Evolutionary conservation across 805 yeast genomes (phyloP).

Genomic region (Yamadazyma ubonensis): DNA sequence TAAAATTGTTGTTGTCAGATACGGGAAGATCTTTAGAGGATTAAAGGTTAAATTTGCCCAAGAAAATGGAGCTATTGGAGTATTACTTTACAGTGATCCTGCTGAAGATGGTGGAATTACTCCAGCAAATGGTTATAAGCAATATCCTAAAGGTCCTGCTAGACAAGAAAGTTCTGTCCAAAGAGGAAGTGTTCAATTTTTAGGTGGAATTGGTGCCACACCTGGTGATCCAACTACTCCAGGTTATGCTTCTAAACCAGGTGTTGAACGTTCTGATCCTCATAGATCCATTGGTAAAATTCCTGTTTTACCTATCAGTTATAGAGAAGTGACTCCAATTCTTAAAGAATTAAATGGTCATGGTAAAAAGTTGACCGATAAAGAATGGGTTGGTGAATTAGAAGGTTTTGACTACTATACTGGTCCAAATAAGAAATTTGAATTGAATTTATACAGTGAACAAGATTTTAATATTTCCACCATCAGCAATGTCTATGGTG

Average conservation of each 20-base stretch:
- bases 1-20: slow-evolving; percentile 60
- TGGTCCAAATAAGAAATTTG: slow-evolving; percentile 37
- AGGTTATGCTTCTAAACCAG: slow-evolving; percentile 58
- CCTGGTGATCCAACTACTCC: slow-evolving; percentile 84
- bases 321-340: slow-evolving; percentile 45
- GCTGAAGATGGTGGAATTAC: slow-evolving; percentile 60
- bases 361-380: slow-evolving; percentile 29
- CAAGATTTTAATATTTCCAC: slow-evolving; percentile 42
- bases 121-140: slow-evolving; percentile 50
- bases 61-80: slow-evolving; percentile 60
- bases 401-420: slow-evolving; percentile 39
- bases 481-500: slow-evolving; percentile 44
- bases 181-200: slow-evolving; percentile 58
- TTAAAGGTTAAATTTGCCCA: slow-evolving; percentile 63
- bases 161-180: slow-evolving; percentile 61
- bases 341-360: slow-evolving; percentile 40
- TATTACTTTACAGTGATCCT: slow-evolving; percentile 56
- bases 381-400: slow-evolving; percentile 40
- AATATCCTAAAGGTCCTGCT: slow-evolving; percentile 66
- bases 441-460: slow-evolving; percentile 41
- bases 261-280: slow-evolving; percentile 35
- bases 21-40: slow-evolving; percentile 52
- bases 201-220: slow-evolving; percentile 47
- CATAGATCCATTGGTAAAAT: slow-evolving; percentile 34
- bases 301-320: slow-evolving; percentile 44